Evolutionary conservation across 495 filamentous ascomycete genomes (phyloP), one percentile per base, ranked within the genome.

Genomic region (Neurospora sp.): DNA sequence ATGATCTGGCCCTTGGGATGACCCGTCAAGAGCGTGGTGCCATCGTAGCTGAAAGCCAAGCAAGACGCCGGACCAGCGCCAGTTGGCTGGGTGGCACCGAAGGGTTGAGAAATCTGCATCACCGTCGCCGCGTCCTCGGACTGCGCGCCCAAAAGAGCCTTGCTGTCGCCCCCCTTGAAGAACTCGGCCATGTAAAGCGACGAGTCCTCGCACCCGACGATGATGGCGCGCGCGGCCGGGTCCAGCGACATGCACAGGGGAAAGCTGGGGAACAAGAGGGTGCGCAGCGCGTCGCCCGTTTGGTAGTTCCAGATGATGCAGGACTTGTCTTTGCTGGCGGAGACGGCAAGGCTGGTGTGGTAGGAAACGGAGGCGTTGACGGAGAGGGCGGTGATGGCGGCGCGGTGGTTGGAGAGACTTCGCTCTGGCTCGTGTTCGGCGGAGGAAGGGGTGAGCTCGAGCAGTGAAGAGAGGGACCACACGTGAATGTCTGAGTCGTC

Each of bases 281-380:
- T 97, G 73, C 94, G 89, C 72, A 98, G 80, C 31, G 89, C 84
- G 39, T 85, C 85, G 42, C 94, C 94, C 1, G 87, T 92, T 38
- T 90, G 88, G 77, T 94, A 96, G 79, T 97, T 92, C 96, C 96
- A 99, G 71, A 93, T 87, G 74, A 96, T 89, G 73, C 90, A 91
- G 1, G 90, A 94, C 75, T 90, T 91, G 79, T 97, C 94, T 73
- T 90, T 88, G 71, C 92, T 92, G 1, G 89, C 87, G 3, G 94
- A 93, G 18, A 97, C 85, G 71, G 89, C 92, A 71, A 96, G 88
- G 76, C 92, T 94, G 70, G 89, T 89, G 71, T 86, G 85, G 39
- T 73, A 74, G 78, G 87, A 90, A 37, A 86, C 81, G 77, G 90
- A 91, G 74, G 91, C 89, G 69, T 91, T 91, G 41, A 92, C 80